Conservation (phyloP, 805 yeast species). For the Cyberlindnera galapagoensis region DNA sequence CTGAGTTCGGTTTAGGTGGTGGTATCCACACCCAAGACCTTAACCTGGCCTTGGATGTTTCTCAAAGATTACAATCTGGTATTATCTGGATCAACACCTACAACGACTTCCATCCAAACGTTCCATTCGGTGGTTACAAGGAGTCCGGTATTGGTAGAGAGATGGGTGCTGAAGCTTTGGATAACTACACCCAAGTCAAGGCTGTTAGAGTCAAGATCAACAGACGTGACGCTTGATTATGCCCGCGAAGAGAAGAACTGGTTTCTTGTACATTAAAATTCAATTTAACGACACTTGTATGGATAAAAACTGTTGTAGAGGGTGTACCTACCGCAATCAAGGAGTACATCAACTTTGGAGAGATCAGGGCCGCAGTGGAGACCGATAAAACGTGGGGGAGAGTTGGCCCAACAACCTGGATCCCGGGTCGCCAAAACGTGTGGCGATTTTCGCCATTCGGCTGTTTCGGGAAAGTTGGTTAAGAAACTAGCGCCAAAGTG, state of each 20-base stretch:
- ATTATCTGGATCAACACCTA: constrained; percentile 62
- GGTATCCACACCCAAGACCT: constrained; percentile 54
- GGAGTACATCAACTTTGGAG: too few relatives aligned
- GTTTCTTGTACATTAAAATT: constrained; percentile 1
- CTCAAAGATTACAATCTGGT: constrained; percentile 54
- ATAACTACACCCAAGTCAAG: constrained; percentile 58
- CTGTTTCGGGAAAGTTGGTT: too few relatives aligned
- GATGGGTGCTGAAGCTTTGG: constrained; percentile 63
- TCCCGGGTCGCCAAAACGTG: too few relatives aligned
- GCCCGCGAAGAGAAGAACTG: constrained; percentile 1
- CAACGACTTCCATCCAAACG: constrained; percentile 59
- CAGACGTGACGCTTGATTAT: constrained; percentile 9
- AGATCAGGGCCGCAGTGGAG: too few relatives aligned
- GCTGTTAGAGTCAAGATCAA: constrained; percentile 51
- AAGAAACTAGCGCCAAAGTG: too few relatives aligned
- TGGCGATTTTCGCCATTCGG: too few relatives aligned
- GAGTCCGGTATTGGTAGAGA: constrained; percentile 69
- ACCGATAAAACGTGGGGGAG: too few relatives aligned
- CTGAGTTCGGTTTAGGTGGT: constrained; percentile 61
- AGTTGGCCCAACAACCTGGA: too few relatives aligned
- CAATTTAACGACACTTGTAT: too few relatives aligned
- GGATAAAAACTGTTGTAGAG: too few relatives aligned
- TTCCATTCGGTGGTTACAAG: constrained; percentile 69
- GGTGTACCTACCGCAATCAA: too few relatives aligned
- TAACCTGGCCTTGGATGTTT: constrained; percentile 48